These are phyloP conservation scores for Paradendryphiella salina DNA, from an alignment of 2,329 filamentous ascomycete genomes.

Conservation along the genomic window DNA sequence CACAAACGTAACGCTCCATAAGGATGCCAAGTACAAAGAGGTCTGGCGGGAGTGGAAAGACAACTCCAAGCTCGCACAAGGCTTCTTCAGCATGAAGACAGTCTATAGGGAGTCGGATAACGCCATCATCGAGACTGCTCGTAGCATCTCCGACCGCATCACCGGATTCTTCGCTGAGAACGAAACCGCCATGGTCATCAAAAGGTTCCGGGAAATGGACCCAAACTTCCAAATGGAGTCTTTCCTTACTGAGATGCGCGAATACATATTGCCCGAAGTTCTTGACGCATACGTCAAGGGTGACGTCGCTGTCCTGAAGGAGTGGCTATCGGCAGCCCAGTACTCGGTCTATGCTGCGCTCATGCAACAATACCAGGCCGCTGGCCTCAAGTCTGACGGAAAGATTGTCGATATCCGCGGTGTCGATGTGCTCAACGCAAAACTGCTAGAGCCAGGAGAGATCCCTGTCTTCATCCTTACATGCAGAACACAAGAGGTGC, in stretches of 20 bases:
- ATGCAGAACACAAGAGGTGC: slow-evolving; percentile 94
- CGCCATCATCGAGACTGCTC: slow-evolving; percentile 86
- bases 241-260: slow-evolving; percentile 91
- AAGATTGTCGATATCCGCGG: slow-evolving; percentile 93
- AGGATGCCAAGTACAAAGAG: slow-evolving; percentile 96
- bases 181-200: slow-evolving; percentile 95
- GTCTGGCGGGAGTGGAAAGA: slow-evolving; percentile 97
- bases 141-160: slow-evolving; percentile 89
- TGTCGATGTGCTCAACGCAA: slow-evolving; percentile 82
- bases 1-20: slow-evolving; percentile 92
- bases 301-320: slow-evolving; percentile 83
- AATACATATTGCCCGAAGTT: slow-evolving; percentile 97
- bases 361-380: slow-evolving; percentile 91
- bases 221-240: slow-evolving; percentile 92
- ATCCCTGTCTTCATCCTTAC: slow-evolving; percentile 97
- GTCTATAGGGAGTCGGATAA: slow-evolving; percentile 97
- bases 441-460: slow-evolving; percentile 81
- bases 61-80: slow-evolving; percentile 83
- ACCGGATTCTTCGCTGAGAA: slow-evolving; percentile 98
- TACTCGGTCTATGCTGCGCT: slow-evolving; percentile 97
- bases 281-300: slow-evolving; percentile 98
- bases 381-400: slow-evolving; percentile 91
- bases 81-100: slow-evolving; percentile 80
- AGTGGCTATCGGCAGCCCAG: slow-evolving; percentile 95
- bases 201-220: slow-evolving; percentile 96